phyloP scores from a whole-genome alignment of 1,284 basidiomycete species.

The Cryptococcus wingfieldii region DNA sequence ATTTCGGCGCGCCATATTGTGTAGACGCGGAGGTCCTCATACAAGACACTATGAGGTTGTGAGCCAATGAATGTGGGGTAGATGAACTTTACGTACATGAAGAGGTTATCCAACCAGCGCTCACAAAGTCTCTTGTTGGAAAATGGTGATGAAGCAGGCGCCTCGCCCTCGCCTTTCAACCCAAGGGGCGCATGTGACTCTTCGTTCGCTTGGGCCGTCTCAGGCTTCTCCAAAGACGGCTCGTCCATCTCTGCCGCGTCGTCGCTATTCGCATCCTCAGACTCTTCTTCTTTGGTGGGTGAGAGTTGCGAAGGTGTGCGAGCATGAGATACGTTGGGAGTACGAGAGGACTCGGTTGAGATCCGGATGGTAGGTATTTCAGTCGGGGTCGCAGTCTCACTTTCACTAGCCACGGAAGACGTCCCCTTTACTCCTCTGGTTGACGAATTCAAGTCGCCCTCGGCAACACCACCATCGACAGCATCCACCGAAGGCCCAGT shows the following conservation, averaged over 20 bases:
- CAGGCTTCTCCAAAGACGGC: slow-evolving; percentile 48
- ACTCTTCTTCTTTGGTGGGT: neutral
- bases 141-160: slow-evolving; percentile 69
- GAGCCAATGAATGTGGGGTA: neutral
- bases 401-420: slow-evolving; percentile 9
- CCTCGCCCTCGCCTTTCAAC: slow-evolving; percentile 46
- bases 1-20: slow-evolving; percentile 99
- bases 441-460: slow-evolving; percentile 52
- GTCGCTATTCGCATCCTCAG: slow-evolving; percentile 33
- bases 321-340: slow-evolving; percentile 12
- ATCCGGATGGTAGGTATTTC: slow-evolving; percentile 82
- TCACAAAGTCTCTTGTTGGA: slow-evolving; percentile 96
- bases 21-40: slow-evolving; percentile 91
- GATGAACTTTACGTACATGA: slow-evolving; percentile 58
- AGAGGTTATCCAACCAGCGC: slow-evolving; percentile 92
- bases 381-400: slow-evolving; percentile 18
- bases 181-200: slow-evolving; percentile 31
- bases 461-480: slow-evolving; percentile 57
- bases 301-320: slow-evolving; percentile 2
- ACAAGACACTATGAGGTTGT: neutral
- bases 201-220: slow-evolving; percentile 39
- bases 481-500: slow-evolving; percentile 58
- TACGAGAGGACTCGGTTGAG: slow-evolving; percentile 69
- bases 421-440: slow-evolving; percentile 45
- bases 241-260: slow-evolving; percentile 41